phyloP scores from a whole-genome alignment of 176 grass and related monocot species.

The Bonia amplexicaulis region DNA sequence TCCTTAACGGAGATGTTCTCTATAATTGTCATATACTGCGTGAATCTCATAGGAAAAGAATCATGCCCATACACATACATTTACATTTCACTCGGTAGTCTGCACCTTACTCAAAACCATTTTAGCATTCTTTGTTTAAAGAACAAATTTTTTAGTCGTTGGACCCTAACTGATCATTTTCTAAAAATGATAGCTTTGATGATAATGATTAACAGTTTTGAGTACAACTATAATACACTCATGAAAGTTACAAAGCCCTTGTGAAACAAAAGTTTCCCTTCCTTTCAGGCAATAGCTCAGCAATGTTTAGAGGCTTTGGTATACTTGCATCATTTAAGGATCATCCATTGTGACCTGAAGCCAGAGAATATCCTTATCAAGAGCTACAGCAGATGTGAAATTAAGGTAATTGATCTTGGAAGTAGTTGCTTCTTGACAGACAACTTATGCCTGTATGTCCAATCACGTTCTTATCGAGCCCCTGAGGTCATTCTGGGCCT shows the following conservation, averaged over 20 bases:
- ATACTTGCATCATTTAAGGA: constrained; percentile 82
- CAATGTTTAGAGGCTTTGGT: constrained; percentile 90
- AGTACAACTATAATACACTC: not conserved
- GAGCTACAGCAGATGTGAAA: constrained; percentile 95
- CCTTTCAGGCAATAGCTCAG: constrained; percentile 67
- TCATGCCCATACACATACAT: not conserved
- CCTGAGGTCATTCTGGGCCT: constrained; percentile 95
- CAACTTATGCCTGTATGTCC: constrained; percentile 79
- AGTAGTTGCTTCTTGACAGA: constrained; percentile 97
- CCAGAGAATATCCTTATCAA: constrained; percentile 99
- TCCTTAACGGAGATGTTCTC: constrained; percentile 21
- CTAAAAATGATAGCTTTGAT: not conserved
- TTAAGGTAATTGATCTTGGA: constrained; percentile 97
- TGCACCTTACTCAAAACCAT: not conserved
- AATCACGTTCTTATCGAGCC: constrained; percentile 96
- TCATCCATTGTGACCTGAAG: constrained; percentile 93
- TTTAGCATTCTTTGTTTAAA: not conserved
- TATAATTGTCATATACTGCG: not conserved
- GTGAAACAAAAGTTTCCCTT: constrained; percentile 9
- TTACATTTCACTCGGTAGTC: not conserved
- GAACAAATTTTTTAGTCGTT: not conserved
- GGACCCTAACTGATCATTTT: not conserved
- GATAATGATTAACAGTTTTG: not conserved
- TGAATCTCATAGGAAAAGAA: not conserved
- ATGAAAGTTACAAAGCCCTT: not conserved